These are phyloP conservation scores for Neurospora sp. DNA, from an alignment of 2,329 filamentous ascomycete species.

Conservation along the genomic window DNA sequence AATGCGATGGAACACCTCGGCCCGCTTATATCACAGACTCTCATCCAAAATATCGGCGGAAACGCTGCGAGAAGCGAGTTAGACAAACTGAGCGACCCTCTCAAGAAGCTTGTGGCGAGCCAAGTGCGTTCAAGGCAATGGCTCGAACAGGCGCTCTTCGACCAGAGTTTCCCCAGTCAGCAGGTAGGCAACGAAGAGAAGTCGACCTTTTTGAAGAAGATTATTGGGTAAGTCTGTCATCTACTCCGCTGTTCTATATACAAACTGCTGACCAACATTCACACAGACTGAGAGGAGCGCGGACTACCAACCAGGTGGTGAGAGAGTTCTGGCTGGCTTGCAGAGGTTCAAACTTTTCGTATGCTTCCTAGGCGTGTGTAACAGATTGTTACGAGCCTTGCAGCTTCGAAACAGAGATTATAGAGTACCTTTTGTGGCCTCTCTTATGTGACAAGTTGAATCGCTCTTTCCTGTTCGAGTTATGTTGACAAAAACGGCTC, in stretches of 20 bases:
- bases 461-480: not conserved
- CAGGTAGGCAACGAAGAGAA: constrained; percentile 52
- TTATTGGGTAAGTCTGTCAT: constrained; percentile 42
- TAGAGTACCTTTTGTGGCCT: not conserved
- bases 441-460: not conserved
- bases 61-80: constrained; percentile 61
- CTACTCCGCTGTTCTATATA: constrained; percentile 2
- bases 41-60: constrained; percentile 58
- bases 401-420: not conserved
- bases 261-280: not conserved
- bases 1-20: constrained; percentile 49
- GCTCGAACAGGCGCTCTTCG: constrained; percentile 50
- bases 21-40: constrained; percentile 45
- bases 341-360: constrained; percentile 50
- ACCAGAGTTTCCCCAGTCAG: constrained; percentile 46
- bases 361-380: constrained; percentile 37
- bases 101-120: constrained; percentile 55
- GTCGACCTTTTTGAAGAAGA: constrained; percentile 52
- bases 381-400: not conserved
- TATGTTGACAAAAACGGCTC: not conserved
- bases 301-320: constrained; percentile 55
- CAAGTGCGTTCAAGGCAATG: constrained; percentile 48
- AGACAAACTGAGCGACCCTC: constrained; percentile 58
- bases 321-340: constrained; percentile 65
- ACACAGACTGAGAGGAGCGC: constrained; percentile 49